Base-by-base conservation (phyloP, 1,284 basidiomycete species). In the Papiliotrema fonsecae region DNA sequence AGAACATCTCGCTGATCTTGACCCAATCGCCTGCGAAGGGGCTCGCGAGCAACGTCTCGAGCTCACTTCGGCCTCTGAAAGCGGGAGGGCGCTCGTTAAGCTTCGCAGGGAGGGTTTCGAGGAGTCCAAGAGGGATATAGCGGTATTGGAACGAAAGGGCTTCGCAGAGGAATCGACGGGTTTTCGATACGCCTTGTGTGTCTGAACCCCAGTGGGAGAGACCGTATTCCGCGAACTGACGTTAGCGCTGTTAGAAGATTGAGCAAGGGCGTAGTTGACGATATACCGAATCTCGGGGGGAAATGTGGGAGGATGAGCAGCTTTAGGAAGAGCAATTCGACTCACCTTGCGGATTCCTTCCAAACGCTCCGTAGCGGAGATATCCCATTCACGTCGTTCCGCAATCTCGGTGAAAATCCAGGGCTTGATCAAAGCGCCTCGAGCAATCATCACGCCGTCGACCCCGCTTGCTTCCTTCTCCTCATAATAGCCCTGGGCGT, bases 401-500 rank as follows among this genome's bases (percentile, higher is more conserved):
- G 92, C 87, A 67, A 97, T 84, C 73, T 98, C 94, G 1, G 92
- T 97, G 49, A 97, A 97, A 51, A 93, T 85, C 90, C 90, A 93
- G 1, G 90, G 78, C 62, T 97, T 97, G 75, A 97, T 97, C 49
- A 97, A 77, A 0, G 92, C 94, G 0, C 94, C 94, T 24, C 94
- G 79, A 1, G 85, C 94, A 35, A 97, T 80, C 94, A 97, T 97
- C 45, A 96, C 79, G 5, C 93, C 93, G 65, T 97, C 93, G 0
- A 96, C 91, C 11, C 86, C 85, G 19, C 82, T 84, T 9, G 76
- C 69, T 49, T 90, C 84, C 44, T 92, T 79, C 52, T 84, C 82
- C 32, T 82, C 77, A 80, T 88, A 70, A 49, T 73, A 71, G 16
- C 50, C 38, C 42, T 60, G 48, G 16, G 11, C 7, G 21, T 32